Evolutionary conservation across 345 rosid species (phyloP).

Genomic region (Salix exigua): DNA sequence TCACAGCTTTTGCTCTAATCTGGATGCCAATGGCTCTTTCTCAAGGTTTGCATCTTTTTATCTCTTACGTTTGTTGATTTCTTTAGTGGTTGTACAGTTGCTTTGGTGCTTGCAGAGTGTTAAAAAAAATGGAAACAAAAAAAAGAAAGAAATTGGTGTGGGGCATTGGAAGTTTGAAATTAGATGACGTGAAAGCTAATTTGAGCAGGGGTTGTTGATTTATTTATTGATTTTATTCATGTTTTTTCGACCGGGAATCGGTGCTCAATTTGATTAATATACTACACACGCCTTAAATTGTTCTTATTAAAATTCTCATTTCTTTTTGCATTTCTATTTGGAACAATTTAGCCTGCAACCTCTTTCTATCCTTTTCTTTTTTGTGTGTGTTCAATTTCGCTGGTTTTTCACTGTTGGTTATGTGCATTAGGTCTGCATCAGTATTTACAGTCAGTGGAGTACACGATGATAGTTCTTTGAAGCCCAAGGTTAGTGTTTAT

Average conservation of each 20-base stretch:
- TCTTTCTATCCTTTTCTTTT: neutral
- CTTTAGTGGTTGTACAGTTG: neutral
- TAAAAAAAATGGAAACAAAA: too few species aligned
- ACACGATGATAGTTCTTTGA: conserved; percentile 35
- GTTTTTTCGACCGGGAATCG: neutral
- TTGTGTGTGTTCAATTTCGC: neutral
- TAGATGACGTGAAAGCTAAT: too few species aligned
- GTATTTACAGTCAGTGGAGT: conserved; percentile 32
- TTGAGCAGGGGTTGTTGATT: neutral
- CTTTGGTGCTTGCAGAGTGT: too few species aligned
- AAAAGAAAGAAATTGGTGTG: too few species aligned
- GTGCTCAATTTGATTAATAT: neutral
- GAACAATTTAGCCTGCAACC: conserved; percentile 2
- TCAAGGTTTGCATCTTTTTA: conserved; percentile 42
- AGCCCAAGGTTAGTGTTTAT: conserved; percentile 44
- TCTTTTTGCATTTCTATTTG: neutral
- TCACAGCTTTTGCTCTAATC: conserved; percentile 46
- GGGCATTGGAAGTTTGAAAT: too few species aligned
- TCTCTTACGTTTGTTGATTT: neutral
- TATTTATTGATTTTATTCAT: neutral
- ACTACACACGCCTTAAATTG: neutral
- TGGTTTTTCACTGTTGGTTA: neutral
- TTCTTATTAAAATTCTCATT: neutral
- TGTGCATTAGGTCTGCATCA: conserved; percentile 44
- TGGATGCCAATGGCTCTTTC: conserved; percentile 29